Evolutionary conservation across 1,139 yeast genomes (phyloP).

Genomic region (Pichia cactophila): DNA sequence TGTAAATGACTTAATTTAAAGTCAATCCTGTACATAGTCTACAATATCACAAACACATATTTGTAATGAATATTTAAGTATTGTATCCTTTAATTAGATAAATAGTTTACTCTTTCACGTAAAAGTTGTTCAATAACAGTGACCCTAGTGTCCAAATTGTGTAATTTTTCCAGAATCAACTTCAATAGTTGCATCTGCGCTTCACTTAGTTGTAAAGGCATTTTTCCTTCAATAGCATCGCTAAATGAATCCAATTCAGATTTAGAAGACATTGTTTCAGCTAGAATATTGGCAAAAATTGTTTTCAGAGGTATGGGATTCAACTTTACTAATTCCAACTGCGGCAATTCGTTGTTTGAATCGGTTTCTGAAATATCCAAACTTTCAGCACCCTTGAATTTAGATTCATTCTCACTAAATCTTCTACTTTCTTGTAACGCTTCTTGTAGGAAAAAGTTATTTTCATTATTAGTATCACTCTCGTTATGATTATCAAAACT

Average conservation of each 20-base stretch:
- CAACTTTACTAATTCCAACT: background rate
- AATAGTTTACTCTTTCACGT: background rate
- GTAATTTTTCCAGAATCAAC: slow-evolving; percentile 4
- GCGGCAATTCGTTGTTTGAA: background rate
- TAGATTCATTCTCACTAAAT: background rate
- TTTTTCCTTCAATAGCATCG: background rate
- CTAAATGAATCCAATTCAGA: background rate
- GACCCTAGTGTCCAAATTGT: slow-evolving; percentile 3
- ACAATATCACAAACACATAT: background rate
- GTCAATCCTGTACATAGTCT: background rate
- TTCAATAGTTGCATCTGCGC: slow-evolving; percentile 3
- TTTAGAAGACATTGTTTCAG: background rate
- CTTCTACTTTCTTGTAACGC: background rate
- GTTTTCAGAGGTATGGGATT: background rate
- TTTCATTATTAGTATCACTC: slow-evolving; percentile 1
- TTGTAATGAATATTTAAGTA: background rate
- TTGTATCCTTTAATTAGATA: background rate
- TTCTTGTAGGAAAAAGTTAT: slow-evolving; percentile 7
- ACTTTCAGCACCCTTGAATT: background rate
- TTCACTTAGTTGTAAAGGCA: background rate
- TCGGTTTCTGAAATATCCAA: background rate
- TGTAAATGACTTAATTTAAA: background rate
- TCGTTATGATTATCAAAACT: background rate
- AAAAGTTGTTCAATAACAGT: background rate
- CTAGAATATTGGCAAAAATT: background rate